phyloP scores from a whole-genome alignment of 2,329 filamentous ascomycete species.

The Thermomyces lanuginosus region DNA sequence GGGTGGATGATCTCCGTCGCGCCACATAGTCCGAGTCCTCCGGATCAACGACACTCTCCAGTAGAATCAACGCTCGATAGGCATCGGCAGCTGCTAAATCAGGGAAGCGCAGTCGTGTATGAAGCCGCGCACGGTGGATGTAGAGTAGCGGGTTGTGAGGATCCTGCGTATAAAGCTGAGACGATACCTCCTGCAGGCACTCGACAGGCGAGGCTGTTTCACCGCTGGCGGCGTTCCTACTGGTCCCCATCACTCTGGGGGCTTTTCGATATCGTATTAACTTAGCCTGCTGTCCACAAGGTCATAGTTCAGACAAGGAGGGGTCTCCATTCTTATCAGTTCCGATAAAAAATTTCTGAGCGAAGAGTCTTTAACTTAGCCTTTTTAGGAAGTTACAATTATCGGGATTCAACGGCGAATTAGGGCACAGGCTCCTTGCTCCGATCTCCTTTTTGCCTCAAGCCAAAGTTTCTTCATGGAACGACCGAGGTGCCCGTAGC shows the following conservation, averaged over 20 bases:
- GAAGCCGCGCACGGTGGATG: slow-evolving; percentile 45
- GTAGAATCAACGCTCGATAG: slow-evolving; percentile 73
- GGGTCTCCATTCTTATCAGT: no score
- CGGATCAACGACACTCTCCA: slow-evolving; percentile 57
- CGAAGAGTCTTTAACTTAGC: no score
- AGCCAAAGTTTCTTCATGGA: no score
- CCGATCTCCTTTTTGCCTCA: no score
- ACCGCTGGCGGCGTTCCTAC: background rate
- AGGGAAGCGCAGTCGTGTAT: slow-evolving; percentile 64
- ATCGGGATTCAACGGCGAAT: no score
- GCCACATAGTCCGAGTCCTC: slow-evolving; percentile 74
- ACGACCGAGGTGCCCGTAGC: no score
- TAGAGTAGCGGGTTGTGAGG: slow-evolving; percentile 27
- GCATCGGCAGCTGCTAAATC: slow-evolving; percentile 82
- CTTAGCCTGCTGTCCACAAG: no score
- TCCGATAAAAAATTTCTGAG: no score
- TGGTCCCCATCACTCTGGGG: background rate
- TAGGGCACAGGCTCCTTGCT: no score
- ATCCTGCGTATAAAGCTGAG: slow-evolving; percentile 17
- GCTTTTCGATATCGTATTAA: no score
- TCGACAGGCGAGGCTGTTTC: slow-evolving; percentile 28
- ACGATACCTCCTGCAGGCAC: slow-evolving; percentile 42
- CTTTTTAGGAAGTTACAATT: no score
- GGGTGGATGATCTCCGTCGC: slow-evolving; percentile 26
- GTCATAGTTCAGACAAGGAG: no score